Conservation (phyloP, 2,329 filamentous ascomycete genomes). For the Calonectria hongkongensis region DNA sequence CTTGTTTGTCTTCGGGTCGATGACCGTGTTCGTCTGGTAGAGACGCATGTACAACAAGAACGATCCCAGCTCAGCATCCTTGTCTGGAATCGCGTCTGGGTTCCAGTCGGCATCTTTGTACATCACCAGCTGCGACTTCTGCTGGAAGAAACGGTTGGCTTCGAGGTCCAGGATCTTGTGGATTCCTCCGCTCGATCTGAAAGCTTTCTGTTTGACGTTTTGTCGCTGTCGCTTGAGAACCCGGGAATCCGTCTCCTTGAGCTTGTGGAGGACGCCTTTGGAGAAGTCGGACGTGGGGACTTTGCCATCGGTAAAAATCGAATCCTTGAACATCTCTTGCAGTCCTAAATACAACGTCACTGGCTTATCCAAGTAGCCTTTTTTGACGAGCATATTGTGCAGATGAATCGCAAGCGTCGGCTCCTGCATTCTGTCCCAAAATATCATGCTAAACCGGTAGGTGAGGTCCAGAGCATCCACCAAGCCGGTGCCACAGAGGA, state of each 20-base stretch:
- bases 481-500: slow-evolving; percentile 67
- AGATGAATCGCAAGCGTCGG: slow-evolving; percentile 64
- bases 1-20: slow-evolving; percentile 56
- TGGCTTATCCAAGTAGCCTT: slow-evolving; percentile 60
- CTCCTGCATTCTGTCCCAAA: slow-evolving; percentile 64
- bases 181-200: neutral
- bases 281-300: slow-evolving; percentile 40
- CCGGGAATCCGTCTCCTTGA: neutral
- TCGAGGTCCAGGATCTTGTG: slow-evolving; percentile 15
- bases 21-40: slow-evolving; percentile 50
- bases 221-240: neutral
- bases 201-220: slow-evolving; percentile 3
- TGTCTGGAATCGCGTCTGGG: slow-evolving; percentile 60
- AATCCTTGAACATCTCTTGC: slow-evolving; percentile 42
- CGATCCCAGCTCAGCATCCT: slow-evolving; percentile 53
- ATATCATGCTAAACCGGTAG: slow-evolving; percentile 57
- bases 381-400: slow-evolving; percentile 68
- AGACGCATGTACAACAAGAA: slow-evolving; percentile 54
- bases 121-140: slow-evolving; percentile 56
- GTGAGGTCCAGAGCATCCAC: slow-evolving; percentile 65
- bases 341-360: slow-evolving; percentile 59
- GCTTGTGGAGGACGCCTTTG: slow-evolving; percentile 23
- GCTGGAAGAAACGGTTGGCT: slow-evolving; percentile 56
- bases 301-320: slow-evolving; percentile 36
- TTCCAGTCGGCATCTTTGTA: slow-evolving; percentile 60